phyloP scores from a whole-genome alignment of 805 yeast species.

The Huiozyma naganishii region DNA sequence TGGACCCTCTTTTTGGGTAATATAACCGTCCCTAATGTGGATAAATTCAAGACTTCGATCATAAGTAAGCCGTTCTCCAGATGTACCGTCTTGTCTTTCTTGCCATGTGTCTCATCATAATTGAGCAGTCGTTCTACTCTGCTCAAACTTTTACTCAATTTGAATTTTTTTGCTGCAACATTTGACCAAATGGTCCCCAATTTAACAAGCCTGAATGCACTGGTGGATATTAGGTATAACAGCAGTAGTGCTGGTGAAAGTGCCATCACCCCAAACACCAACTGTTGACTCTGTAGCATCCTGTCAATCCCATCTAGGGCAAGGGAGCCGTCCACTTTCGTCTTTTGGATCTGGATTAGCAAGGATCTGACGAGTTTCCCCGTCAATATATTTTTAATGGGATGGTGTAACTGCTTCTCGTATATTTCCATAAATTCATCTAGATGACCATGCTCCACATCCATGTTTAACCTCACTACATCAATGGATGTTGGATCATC shows the following conservation, averaged over 20 bases:
- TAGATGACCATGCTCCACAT: conserved; percentile 64
- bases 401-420: conserved; percentile 62
- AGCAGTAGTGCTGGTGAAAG: conserved; percentile 68
- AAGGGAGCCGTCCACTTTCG: conserved; percentile 87
- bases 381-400: conserved; percentile 45
- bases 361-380: conserved; percentile 72
- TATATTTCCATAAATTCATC: conserved; percentile 71
- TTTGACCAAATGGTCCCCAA: conserved; percentile 21
- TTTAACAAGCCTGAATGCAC: conserved; percentile 20
- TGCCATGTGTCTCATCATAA: conserved; percentile 12
- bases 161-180: conserved; percentile 14
- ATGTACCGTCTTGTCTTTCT: conserved; percentile 26
- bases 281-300: conserved; percentile 78
- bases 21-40: conserved; percentile 36
- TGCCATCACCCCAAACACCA: conserved; percentile 88
- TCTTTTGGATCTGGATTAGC: conserved; percentile 87
- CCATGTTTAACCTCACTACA: conserved; percentile 4
- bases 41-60: conserved; percentile 54
- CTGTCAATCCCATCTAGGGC: conserved; percentile 89
- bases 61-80: conserved; percentile 46
- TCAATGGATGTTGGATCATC: not conserved
- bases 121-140: conserved; percentile 47
- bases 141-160: conserved; percentile 35
- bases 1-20: conserved; percentile 39
- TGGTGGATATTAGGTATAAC: conserved; percentile 35